A percentile compares a stretch with the other conserved stretches of the same genome.
Conservation (phyloP, 257 asterid species). For the Nicotiana tomentosiformis region DNA sequence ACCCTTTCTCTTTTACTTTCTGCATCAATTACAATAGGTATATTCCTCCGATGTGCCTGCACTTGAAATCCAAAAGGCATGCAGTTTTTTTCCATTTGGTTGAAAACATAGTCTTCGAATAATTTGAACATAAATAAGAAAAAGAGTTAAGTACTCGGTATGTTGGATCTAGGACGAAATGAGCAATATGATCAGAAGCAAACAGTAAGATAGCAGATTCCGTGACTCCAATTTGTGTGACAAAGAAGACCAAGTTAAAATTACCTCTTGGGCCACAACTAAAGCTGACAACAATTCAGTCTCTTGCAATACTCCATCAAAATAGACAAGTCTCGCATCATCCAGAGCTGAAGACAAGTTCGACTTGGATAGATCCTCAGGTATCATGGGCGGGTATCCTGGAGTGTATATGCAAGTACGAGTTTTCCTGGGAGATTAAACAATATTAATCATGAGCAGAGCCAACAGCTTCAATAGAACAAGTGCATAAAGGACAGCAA, state of each 20-base stretch:
- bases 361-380: slow-evolving; percentile 64
- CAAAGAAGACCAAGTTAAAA: background rate
- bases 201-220: background rate
- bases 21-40: slow-evolving; percentile 85
- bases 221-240: background rate
- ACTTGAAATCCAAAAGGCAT: slow-evolving; percentile 47
- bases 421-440: slow-evolving; percentile 64
- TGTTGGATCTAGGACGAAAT: background rate
- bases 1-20: slow-evolving; percentile 87
- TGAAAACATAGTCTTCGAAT: background rate
- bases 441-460: background rate
- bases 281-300: slow-evolving; percentile 42
- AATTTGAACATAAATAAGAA: background rate
- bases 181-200: background rate
- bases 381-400: slow-evolving; percentile 85
- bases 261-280: slow-evolving; percentile 80
- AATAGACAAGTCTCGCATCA: slow-evolving; percentile 68
- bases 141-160: background rate
- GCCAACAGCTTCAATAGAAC: background rate
- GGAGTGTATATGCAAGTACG: slow-evolving; percentile 97
- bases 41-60: slow-evolving; percentile 87
- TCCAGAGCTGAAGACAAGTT: slow-evolving; percentile 56
- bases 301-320: slow-evolving; percentile 77
- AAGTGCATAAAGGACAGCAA: background rate
- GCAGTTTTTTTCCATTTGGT: slow-evolving; percentile 22